Base-by-base conservation (phyloP, 1,139 yeast species). In the Kazachstania sp. region DNA sequence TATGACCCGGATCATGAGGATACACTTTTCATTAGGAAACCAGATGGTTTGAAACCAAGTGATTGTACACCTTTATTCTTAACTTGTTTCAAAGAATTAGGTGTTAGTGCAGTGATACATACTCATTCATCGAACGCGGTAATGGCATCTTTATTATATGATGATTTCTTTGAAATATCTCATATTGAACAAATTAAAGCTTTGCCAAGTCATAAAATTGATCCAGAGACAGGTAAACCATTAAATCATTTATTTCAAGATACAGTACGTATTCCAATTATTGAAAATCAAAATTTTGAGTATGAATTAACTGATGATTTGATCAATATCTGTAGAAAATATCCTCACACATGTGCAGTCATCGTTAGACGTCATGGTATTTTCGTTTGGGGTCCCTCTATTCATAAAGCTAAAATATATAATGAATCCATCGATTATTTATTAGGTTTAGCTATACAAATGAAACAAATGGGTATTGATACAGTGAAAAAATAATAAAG, bases 171-270 rank as follows among this genome's bases (percentile, higher is more conserved):
- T 66, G 72, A 74, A 44, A 88, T 92, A 51, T 74, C 86, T 48
- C 79, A 85, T 56, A 81, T 90, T 54, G 97, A 92, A 68, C 95
- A 90, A 67, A 86, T 90, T 67, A 92, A 92, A 65, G 97, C 97
- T 0, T 71, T 88, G 45, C 97, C 97, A 3, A 75, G 75, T 45
- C 76, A 78, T 48, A 72, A 78, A 4, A 80, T 73, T 53, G 78
- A 83, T 45, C 51, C 57, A 19, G 46, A 37, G 6, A 55, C 61
- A 8, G 60, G 59, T 9, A 65, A 64, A 46, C 56, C 57, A 2
- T 65, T 74, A 15, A 63, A 63, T 35, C 67, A 87, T 65, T 76
- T 82, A 53, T 82, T 79, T 66, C 79, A 75, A 54, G 96, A 88
- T 56, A 84, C 81, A 15, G 70, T 88, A 60, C 79, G 74, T 15